phyloP scores from a whole-genome alignment of 345 rosid genomes.

The Bruguiera sexangula region DNA sequence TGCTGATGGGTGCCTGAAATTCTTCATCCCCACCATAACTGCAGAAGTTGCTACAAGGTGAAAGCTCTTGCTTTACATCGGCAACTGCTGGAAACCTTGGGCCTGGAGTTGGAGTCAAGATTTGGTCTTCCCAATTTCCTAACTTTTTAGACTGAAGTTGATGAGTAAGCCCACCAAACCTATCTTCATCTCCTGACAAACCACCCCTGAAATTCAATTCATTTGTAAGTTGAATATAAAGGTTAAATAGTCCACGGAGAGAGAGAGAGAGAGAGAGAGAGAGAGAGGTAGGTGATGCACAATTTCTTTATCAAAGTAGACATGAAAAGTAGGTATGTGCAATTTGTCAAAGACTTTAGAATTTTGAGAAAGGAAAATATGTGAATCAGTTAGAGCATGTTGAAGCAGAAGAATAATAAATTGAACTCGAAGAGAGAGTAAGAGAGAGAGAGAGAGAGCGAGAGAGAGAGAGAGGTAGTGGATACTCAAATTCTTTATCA shows the following conservation, averaged over 20 bases:
- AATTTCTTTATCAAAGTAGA: too few species aligned
- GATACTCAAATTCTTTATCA: too few species aligned
- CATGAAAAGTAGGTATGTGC: too few species aligned
- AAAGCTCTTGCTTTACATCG: constrained; percentile 43
- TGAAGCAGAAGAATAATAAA: neutral
- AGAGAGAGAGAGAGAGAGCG: constrained; percentile 10
- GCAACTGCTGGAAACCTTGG: constrained; percentile 12
- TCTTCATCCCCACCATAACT: constrained; percentile 30
- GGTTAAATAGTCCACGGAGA: neutral
- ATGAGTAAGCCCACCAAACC: constrained; percentile 14
- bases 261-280: neutral
- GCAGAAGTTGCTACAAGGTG: constrained; percentile 32
- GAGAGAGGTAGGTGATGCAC: too few species aligned
- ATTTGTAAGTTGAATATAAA: neutral
- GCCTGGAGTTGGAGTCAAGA: constrained; percentile 28
- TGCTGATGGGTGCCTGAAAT: constrained; percentile 18
- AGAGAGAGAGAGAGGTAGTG: neutral
- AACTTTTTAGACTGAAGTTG: constrained; percentile 31
- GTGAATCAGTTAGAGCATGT: neutral
- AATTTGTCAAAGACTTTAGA: neutral
- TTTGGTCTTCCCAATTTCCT: constrained; percentile 43
- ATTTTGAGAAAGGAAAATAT: neutral
- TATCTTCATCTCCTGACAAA: constrained; percentile 37
- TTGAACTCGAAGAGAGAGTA: neutral
- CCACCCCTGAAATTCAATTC: constrained; percentile 32